Evolutionary conservation across 495 filamentous ascomycete species (phyloP).

Genomic region (Cercophora sp.): DNA sequence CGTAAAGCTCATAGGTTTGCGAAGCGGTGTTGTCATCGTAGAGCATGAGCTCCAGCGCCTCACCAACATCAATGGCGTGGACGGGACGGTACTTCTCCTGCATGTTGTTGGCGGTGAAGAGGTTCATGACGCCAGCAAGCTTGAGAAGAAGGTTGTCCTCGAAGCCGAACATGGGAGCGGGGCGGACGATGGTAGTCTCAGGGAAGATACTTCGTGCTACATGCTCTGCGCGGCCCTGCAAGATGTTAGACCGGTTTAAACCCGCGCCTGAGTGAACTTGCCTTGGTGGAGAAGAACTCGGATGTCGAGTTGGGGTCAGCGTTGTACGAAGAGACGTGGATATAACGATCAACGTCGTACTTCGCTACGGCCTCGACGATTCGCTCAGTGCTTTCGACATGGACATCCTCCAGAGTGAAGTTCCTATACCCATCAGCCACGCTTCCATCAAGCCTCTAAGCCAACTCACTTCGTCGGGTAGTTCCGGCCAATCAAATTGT

Average conservation of each 20-base stretch:
- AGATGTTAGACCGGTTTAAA: background rate
- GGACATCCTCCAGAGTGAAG: constrained; percentile 87
- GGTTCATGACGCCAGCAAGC: constrained; percentile 70
- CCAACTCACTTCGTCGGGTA: constrained; percentile 88
- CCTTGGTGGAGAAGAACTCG: constrained; percentile 88
- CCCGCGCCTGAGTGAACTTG: constrained; percentile 22
- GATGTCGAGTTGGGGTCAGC: constrained; percentile 75
- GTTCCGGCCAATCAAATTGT: constrained; percentile 88
- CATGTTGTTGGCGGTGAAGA: constrained; percentile 90
- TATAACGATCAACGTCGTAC: constrained; percentile 95
- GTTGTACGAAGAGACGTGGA: constrained; percentile 95
- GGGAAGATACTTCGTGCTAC: constrained; percentile 88
- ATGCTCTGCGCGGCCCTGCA: constrained; percentile 71
- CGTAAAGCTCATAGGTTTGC: constrained; percentile 93
- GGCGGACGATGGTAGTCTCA: constrained; percentile 95
- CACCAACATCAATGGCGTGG: constrained; percentile 83
- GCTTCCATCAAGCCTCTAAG: background rate
- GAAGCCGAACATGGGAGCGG: constrained; percentile 88
- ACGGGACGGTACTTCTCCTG: constrained; percentile 88
- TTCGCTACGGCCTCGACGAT: constrained; percentile 96
- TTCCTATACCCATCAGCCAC: constrained; percentile 58
- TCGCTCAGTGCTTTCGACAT: constrained; percentile 89
- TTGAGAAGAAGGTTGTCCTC: constrained; percentile 89
- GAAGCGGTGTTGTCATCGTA: constrained; percentile 84
- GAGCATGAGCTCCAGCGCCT: constrained; percentile 81